These are phyloP conservation scores for Beauveria australis DNA, from an alignment of 2,329 filamentous ascomycete species.

Conservation along the genomic window DNA sequence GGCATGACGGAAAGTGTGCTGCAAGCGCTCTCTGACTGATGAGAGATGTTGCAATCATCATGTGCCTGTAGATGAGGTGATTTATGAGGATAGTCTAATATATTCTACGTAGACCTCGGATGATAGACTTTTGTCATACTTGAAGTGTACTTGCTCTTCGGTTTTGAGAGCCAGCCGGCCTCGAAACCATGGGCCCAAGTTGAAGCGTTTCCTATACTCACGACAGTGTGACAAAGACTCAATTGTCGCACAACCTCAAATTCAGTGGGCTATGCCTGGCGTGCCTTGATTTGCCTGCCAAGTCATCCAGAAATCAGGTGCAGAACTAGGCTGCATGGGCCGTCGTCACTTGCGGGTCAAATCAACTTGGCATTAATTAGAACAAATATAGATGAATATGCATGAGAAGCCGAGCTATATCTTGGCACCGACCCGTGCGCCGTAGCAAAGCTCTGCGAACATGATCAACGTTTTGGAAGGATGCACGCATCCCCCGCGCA, in stretches of 20 bases:
- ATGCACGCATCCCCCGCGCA: too few species aligned
- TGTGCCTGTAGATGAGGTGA: not conserved
- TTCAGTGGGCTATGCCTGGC: too few species aligned
- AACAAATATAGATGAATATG: not conserved
- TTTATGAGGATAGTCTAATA: not conserved
- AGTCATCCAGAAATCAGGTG: not conserved
- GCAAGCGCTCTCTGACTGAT: constrained; percentile 11
- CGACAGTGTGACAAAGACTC: too few species aligned
- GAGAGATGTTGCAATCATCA: not conserved
- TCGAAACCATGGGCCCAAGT: too few species aligned
- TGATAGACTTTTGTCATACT: too few species aligned
- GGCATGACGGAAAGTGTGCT: constrained; percentile 23
- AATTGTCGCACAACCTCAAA: too few species aligned
- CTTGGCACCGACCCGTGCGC: not conserved
- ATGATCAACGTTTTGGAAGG: too few species aligned
- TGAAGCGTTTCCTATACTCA: too few species aligned
- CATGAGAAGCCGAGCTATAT: constrained; percentile 3
- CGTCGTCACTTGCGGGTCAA: not conserved
- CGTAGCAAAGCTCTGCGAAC: not conserved
- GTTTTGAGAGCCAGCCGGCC: too few species aligned
- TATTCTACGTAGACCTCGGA: too few species aligned
- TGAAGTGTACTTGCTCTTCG: too few species aligned
- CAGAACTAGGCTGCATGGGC: not conserved
- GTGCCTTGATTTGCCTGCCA: too few species aligned
- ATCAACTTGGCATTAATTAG: not conserved